phyloP scores from a whole-genome alignment of 1,284 basidiomycete genomes.

The Macrocystidia cucumis region DNA sequence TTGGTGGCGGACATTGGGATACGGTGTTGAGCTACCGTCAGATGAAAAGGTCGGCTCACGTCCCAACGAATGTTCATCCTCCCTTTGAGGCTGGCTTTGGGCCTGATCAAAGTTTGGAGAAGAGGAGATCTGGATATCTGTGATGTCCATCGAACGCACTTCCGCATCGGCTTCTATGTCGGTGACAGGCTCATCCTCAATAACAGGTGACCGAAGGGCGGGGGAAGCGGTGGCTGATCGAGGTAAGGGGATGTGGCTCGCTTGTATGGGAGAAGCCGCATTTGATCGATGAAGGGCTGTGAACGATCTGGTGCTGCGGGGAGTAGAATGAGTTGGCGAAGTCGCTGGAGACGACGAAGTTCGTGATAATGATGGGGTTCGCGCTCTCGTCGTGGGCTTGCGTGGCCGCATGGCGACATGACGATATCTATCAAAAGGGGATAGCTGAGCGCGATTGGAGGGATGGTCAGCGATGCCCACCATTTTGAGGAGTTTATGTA shows the following conservation, averaged over 20 bases:
- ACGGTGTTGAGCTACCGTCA: constrained; percentile 28
- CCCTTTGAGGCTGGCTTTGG: constrained; percentile 13
- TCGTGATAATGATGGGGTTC: constrained; percentile 68
- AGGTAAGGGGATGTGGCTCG: constrained; percentile 44
- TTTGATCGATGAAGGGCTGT: constrained; percentile 27
- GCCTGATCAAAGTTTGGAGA: constrained; percentile 9
- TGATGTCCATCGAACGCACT: constrained; percentile 39
- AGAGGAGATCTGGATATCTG: constrained; percentile 36
- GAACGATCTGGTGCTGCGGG: constrained; percentile 43
- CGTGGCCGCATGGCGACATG: constrained; percentile 56
- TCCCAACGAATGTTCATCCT: constrained; percentile 18
- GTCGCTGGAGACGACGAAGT: constrained; percentile 53
- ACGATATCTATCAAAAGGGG: constrained; percentile 59
- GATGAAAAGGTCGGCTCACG: constrained; percentile 66
- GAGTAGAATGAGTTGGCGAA: constrained; percentile 60
- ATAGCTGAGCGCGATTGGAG: no score
- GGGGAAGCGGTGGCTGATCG: constrained; percentile 48
- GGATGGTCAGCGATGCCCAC: no score
- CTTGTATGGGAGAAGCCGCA: constrained; percentile 37
- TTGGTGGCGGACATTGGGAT: constrained; percentile 15
- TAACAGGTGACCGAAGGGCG: constrained; percentile 20
- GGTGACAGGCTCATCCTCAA: constrained; percentile 15
- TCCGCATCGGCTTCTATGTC: constrained; percentile 18
- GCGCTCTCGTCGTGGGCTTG: constrained; percentile 43
- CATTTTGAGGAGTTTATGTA: no score